Evolutionary conservation across 169 alveolate species (phyloP).

Genomic region (Cryptosporidium tyzzeri): DNA sequence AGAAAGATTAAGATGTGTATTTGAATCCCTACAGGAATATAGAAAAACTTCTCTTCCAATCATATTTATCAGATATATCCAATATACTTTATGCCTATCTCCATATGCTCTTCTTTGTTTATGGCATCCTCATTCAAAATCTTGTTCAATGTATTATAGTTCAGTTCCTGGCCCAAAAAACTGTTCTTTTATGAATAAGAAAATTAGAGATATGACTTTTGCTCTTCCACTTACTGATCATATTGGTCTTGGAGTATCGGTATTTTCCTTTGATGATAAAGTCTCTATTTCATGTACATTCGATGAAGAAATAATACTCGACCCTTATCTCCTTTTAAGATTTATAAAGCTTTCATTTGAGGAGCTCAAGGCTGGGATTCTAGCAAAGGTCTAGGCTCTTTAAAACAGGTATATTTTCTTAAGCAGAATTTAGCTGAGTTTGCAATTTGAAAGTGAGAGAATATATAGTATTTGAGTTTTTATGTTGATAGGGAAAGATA

Average conservation of each 20-base stretch:
- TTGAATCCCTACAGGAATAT: conserved; percentile 72
- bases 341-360: conserved; percentile 42
- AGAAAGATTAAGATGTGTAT: conserved; percentile 68
- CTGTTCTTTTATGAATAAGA: conserved; percentile 34
- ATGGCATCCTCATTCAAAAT: conserved; percentile 65
- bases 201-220: conserved; percentile 59
- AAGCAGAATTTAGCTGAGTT: background rate
- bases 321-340: conserved; percentile 31
- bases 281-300: conserved; percentile 58
- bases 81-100: conserved; percentile 41
- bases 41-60: conserved; percentile 65
- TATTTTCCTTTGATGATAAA: conserved; percentile 43
- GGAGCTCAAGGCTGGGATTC: conserved; percentile 51
- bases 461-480: background rate
- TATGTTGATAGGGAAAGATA: background rate
- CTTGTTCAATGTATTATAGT: conserved; percentile 68
- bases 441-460: background rate
- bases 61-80: conserved; percentile 58
- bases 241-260: conserved; percentile 59
- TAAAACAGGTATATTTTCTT: background rate
- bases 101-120: conserved; percentile 40
- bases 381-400: conserved; percentile 9
- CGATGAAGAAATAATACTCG: conserved; percentile 42
- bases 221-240: conserved; percentile 67
- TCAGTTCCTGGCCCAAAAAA: conserved; percentile 74